Conservation (phyloP, 23 red algal genomes). For the Gracilariopsis chorda region DNA sequence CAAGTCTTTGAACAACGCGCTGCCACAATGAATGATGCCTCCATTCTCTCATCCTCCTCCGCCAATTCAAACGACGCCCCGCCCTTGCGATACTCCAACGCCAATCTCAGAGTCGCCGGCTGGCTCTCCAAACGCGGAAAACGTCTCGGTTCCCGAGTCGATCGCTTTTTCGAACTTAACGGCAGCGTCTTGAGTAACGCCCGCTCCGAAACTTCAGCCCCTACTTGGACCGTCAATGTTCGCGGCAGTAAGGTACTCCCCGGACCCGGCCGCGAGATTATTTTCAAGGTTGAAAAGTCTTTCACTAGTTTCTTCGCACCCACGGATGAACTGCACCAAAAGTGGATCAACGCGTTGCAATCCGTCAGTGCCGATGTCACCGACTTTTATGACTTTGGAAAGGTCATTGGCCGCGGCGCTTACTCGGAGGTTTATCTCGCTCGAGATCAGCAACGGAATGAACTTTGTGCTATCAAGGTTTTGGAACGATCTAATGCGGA, state of each 20-base stretch:
- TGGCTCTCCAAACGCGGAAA: slow-evolving; percentile 52
- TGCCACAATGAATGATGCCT: slow-evolving; percentile 10
- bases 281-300: slow-evolving; percentile 54
- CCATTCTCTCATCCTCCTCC: neutral
- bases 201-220: neutral
- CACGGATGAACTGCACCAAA: slow-evolving; percentile 32
- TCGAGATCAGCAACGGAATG: slow-evolving; percentile 49
- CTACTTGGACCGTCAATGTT: slow-evolving; percentile 55
- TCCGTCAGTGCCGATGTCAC: slow-evolving; percentile 41
- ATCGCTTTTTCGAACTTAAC: slow-evolving; percentile 54
- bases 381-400: slow-evolving; percentile 78
- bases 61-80: slow-evolving; percentile 20
- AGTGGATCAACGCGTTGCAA: slow-evolving; percentile 62
- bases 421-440: slow-evolving; percentile 62
- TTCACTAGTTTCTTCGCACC: slow-evolving; percentile 48
- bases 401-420: slow-evolving; percentile 65
- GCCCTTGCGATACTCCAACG: slow-evolving; percentile 49
- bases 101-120: slow-evolving; percentile 30
- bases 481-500: slow-evolving; percentile 53
- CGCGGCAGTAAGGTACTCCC: slow-evolving; percentile 47
- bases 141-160: slow-evolving; percentile 27
- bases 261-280: slow-evolving; percentile 26
- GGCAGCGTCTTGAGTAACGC: slow-evolving; percentile 53
- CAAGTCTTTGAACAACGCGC: slow-evolving; percentile 39
- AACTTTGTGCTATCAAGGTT: slow-evolving; percentile 64